These are phyloP conservation scores for Monotropa hypopitys DNA, from an alignment of 179 eudicot genomes.

Conservation along the genomic window DNA sequence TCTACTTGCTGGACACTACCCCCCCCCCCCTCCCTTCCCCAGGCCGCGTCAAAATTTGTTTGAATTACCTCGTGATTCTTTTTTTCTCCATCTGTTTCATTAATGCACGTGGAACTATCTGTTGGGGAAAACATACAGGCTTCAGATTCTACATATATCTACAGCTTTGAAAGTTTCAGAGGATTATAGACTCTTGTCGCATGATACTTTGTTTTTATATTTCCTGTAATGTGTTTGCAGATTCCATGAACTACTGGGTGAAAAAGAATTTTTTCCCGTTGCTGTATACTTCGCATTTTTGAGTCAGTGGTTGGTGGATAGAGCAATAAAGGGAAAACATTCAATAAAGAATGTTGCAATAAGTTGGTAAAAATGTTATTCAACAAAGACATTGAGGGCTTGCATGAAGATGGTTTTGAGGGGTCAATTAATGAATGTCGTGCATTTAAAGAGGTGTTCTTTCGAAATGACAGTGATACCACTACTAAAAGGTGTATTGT, in stretches of 20 bases:
- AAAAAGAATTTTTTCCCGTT: background rate
- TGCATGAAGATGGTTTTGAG: slow-evolving; percentile 65
- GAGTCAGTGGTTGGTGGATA: background rate
- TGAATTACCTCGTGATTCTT: background rate
- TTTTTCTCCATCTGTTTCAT: background rate
- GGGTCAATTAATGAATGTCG: slow-evolving; percentile 47
- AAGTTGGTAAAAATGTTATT: slow-evolving; percentile 22
- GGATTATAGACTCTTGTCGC: background rate
- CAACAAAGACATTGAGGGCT: slow-evolving; percentile 24
- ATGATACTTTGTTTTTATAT: background rate
- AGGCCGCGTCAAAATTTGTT: no score
- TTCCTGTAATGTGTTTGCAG: background rate
- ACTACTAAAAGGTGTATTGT: slow-evolving; percentile 27
- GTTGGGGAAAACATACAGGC: background rate
- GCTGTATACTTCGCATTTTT: background rate
- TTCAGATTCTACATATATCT: background rate
- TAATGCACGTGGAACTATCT: background rate
- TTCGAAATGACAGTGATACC: slow-evolving; percentile 28
- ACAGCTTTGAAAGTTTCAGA: background rate
- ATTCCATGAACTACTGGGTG: background rate
- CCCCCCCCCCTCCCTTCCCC: no score
- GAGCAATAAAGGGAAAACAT: slow-evolving; percentile 3
- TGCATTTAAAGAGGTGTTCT: slow-evolving; percentile 54
- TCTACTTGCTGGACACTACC: no score
- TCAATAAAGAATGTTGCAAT: background rate